Evolutionary conservation across 2,329 filamentous ascomycete species (phyloP), one percentile per base, ranked within the genome.

Genomic region (Alternaria infectoria): DNA sequence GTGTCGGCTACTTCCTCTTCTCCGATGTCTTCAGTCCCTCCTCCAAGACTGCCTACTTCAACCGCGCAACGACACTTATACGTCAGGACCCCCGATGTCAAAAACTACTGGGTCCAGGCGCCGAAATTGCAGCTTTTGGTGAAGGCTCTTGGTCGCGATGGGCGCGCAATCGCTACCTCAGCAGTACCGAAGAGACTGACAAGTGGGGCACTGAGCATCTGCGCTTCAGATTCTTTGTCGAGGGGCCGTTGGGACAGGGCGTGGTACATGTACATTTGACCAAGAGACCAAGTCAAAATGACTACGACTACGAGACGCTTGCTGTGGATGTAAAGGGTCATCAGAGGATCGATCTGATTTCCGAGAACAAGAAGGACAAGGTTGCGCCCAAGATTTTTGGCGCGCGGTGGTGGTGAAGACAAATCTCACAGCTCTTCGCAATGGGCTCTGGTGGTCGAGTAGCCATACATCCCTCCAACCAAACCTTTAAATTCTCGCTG

Each of bases 31-130:
- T 80, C 67, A 73, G 69, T 30, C 70, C 91, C 19, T 91, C 94
- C 75, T 96, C 92, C 83, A 94, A 93, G 80, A 95, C 91, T 15
- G 88, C 89, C 60, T 89, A 96, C 77, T 97, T 97, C 85, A 97
- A 96, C 82, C 90, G 91, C 67, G 92, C 93, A 1, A 91, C 96
- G 51, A 88, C 92, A 74, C 89, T 89, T 65, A 89, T 98, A 77
- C 92, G 90, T 77, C 85, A 86, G 56, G 91, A 96, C 74, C 79
- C 86, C 0, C 85, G 88, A 61, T 96, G 92, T 75, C 83, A 89
- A 26, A 88, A 90, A 60, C 78, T 97, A 7, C 86, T 98, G 1
- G 93, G 93, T 13, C 89, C 93, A 15, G 77, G 75, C 43, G 89
- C 89, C 64, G 87, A 93, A 76, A 95, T 98, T 61, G 86, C 84